Evolutionary conservation across 2,329 filamentous ascomycete species (phyloP), one percentile per base, ranked within the genome.

Genomic region (Alternaria arbusti): DNA sequence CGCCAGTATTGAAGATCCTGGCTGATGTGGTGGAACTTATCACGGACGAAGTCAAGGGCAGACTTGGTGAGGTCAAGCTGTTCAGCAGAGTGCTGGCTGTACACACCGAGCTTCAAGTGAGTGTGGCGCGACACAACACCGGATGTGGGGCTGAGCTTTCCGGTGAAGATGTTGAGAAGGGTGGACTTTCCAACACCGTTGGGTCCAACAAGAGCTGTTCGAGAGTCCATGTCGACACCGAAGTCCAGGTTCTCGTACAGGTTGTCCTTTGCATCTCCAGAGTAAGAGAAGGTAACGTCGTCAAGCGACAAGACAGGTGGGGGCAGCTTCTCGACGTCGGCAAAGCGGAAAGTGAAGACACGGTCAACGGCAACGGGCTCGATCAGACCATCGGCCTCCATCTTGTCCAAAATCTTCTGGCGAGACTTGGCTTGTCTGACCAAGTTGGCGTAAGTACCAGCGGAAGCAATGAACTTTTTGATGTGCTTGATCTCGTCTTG

Each of bases 1-100:
- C 96, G 90, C 96, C 96, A 99, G 89, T 96, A 99, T 85, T 99
- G 96, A 86, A 97, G 97, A 81, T 99, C 96, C 81, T 99, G 96
- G 57, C 90, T 94, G 84, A 95, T 93, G 69, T 90, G 86, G 46
- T 86, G 82, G 85, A 97, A 98, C 86, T 95, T 97, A 84, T 98
- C 95, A 69, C 96, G 92, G 67, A 98, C 95, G 79, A 99, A 99
- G 83, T 99, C 96, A 58, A 99, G 89, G 9, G 96, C 90, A 49
- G 94, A 97, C 87, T 99, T 99, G 83, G 94, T 99, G 68, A 99
- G 87, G 81, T 99, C 96, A 55, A 99, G 92, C 86, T 98, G 96
- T 83, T 99, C 96, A 59, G 96, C 93, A 68, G 94, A 97, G 88
- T 99, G 96, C 87, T 99, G 96, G 69, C 91, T 95, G 90, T 99